phyloP scores from a whole-genome alignment of 176 grass and related monocot genomes.

The Saccharum officinarum region DNA sequence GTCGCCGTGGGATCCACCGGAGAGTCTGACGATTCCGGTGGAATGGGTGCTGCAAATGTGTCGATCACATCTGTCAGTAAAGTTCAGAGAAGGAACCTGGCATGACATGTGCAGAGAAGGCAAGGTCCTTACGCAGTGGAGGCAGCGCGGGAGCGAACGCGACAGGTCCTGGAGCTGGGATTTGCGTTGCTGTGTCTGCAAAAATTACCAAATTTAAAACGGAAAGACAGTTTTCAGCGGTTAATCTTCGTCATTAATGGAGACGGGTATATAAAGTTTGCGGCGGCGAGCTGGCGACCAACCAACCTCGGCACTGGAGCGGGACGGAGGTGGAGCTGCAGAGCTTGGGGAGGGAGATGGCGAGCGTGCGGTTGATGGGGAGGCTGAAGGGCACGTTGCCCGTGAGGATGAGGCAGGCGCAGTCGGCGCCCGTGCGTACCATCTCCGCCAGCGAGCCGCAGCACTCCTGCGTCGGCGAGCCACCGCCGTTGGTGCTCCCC shows the following conservation, averaged over 20 bases:
- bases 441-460: conserved; percentile 60
- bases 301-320: conserved; percentile 73
- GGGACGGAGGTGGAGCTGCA: conserved; percentile 74
- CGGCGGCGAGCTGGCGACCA: background rate
- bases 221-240: background rate
- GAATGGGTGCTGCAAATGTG: conserved; percentile 38
- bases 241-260: background rate
- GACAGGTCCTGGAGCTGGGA: conserved; percentile 58
- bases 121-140: conserved; percentile 59
- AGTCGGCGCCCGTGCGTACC: conserved; percentile 48
- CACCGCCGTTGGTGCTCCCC: conserved; percentile 90
- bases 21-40: conserved; percentile 41
- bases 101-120: background rate
- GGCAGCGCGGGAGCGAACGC: conserved; percentile 65
- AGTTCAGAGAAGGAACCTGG: background rate
- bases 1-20: conserved; percentile 32
- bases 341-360: conserved; percentile 64
- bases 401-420: conserved; percentile 74
- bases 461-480: conserved; percentile 68
- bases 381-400: conserved; percentile 90
- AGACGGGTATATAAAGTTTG: background rate
- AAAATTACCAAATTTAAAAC: background rate
- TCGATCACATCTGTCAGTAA: background rate
- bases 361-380: conserved; percentile 82
- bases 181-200: conserved; percentile 42